Conservation (phyloP, 2,329 filamentous ascomycete species). For the Botryotinia convoluta region DNA sequence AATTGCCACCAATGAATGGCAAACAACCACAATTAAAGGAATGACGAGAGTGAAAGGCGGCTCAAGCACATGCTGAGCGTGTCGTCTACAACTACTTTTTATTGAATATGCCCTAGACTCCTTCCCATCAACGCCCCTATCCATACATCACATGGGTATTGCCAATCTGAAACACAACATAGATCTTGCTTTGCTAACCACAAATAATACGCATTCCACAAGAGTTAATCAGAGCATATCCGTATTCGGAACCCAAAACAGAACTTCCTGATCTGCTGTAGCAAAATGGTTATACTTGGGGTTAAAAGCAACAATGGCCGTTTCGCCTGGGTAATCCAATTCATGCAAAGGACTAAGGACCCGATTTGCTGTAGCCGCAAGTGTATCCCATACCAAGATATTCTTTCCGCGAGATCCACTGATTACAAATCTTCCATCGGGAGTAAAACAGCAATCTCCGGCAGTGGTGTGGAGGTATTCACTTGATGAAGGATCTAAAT, state of each 20-base stretch:
- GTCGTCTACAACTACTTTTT: not conserved
- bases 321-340: slow-evolving; percentile 64
- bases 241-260: slow-evolving; percentile 75
- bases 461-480: slow-evolving; percentile 51
- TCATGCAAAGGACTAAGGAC: slow-evolving; percentile 63
- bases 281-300: slow-evolving; percentile 90
- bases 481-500: slow-evolving; percentile 33
- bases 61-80: not conserved
- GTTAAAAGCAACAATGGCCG: slow-evolving; percentile 80
- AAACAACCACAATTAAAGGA: not conserved
- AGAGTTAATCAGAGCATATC: slow-evolving; percentile 19
- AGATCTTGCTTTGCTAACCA: not conserved
- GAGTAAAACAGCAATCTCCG: slow-evolving; percentile 83
- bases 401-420: slow-evolving; percentile 71
- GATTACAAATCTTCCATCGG: slow-evolving; percentile 84
- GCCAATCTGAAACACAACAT: slow-evolving; percentile 13
- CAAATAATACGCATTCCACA: not conserved
- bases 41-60: not conserved
- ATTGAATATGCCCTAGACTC: slow-evolving; percentile 1
- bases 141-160: slow-evolving; percentile 20
- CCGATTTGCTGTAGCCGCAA: slow-evolving; percentile 53
- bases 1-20: not conserved
- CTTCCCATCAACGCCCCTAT: slow-evolving; percentile 15
- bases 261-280: slow-evolving; percentile 79
- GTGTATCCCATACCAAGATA: slow-evolving; percentile 82